These are phyloP conservation scores for Lactarius hatsudake DNA, from an alignment of 768 basidiomycete genomes.

Conservation along the genomic window DNA sequence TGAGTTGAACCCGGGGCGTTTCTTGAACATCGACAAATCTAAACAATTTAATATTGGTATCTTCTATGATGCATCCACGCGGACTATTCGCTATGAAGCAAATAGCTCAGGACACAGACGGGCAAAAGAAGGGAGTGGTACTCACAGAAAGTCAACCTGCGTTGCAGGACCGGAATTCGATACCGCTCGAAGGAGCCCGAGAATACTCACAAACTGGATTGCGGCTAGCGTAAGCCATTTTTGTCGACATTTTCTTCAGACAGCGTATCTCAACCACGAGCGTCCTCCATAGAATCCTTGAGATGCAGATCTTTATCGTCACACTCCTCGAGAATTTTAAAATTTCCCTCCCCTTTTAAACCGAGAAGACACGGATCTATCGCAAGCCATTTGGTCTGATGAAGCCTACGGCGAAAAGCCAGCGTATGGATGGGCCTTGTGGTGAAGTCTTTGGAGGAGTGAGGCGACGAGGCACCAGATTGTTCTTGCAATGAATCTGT, in stretches of 20 bases:
- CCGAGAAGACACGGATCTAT: slow-evolving; percentile 3
- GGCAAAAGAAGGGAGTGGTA: too few species aligned
- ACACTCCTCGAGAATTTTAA: slow-evolving; percentile 11
- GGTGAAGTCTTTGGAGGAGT: not conserved
- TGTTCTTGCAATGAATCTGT: not conserved
- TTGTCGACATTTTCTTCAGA: not conserved
- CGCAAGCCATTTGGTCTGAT: slow-evolving; percentile 8
- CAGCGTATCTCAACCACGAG: not conserved
- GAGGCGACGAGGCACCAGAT: not conserved
- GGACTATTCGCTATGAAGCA: too few species aligned
- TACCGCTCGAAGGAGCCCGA: too few species aligned
- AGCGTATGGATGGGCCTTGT: slow-evolving; percentile 3
- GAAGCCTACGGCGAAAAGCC: not conserved
- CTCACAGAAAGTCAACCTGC: too few species aligned
- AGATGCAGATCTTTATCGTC: slow-evolving; percentile 6
- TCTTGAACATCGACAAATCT: not conserved
- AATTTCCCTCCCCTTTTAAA: slow-evolving; percentile 7
- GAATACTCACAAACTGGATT: too few species aligned
- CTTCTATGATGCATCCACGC: too few species aligned
- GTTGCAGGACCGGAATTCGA: too few species aligned
- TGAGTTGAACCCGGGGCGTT: slow-evolving; percentile 8
- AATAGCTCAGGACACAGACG: too few species aligned
- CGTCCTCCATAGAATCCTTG: not conserved
- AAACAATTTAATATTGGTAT: slow-evolving; percentile 3
- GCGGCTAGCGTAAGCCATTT: slow-evolving; percentile 3